Base-by-base conservation (phyloP, 2,329 filamentous ascomycete genomes). In the Sporothrix curviconia region DNA sequence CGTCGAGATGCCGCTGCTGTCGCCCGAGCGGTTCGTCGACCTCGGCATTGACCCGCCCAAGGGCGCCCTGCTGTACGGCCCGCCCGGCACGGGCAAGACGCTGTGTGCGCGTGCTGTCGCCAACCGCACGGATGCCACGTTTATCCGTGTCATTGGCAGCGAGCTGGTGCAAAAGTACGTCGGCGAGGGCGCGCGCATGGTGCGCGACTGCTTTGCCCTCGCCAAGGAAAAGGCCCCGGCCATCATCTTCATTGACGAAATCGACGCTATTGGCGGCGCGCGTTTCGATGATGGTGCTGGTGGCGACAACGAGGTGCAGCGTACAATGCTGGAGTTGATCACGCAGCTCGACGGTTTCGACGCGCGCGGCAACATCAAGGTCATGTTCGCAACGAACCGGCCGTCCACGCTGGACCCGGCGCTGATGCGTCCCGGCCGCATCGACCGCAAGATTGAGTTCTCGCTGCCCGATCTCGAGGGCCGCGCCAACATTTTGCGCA, bases 381-480 rank as follows among this genome's bases (percentile, higher is more conserved):
- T 99, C 63, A 92, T 99, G 74, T 97, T 99, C 90, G 95, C 94
- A n/a, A 99, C 94, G 65, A 99, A 99, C 84, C 97, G 97, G 83
- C 97, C 99, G 65, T 95, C 99, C 64, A 95, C 90, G 2, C 80
- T 99, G 22, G 95, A 99, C 69, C 94, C 94, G 56, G 94, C 94
- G 17, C 80, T 99, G 63, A 99, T 99, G 70, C 87, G 94, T 64
- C 94, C 94, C 52, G 94, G 94, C 63, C 92, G 94, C 81, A 99
- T 99, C 72, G 94, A 99, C 74, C 84, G 94, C 68, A 99, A 99
- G 82, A 99, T 99, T 67, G 94, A 99, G 74, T 99, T 99, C 78
- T 92, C 91, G 1, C 82, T 99, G 24, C 94, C 94, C 24, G 94
- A 99, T 72, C 90, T 97, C 66, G 94, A 99, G 73, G 94, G 94